Conservation (phyloP, 129 eudicot species). For the Mikania micrantha region DNA sequence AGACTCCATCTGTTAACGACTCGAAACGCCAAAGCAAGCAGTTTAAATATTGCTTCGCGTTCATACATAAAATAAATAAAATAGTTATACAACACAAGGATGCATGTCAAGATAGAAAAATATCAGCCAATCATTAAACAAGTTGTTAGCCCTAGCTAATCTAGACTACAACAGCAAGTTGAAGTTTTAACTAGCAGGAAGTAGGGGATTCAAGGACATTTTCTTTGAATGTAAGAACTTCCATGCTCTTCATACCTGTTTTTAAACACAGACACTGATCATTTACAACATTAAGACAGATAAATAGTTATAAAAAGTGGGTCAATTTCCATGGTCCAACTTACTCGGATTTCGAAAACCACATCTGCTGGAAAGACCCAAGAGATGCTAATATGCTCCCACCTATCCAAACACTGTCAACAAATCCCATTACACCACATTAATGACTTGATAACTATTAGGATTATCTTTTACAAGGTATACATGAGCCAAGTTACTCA, state of each 20-base stretch:
- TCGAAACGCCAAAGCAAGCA: not conserved
- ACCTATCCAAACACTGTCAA: constrained; percentile 89
- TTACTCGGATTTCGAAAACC: constrained; percentile 99
- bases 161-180: constrained; percentile 17
- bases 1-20: too few species aligned
- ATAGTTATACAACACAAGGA: constrained; percentile 13
- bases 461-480: not conserved
- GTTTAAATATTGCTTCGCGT: not conserved
- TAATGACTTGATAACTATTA: not conserved
- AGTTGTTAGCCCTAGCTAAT: constrained; percentile 12
- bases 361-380: constrained; percentile 98
- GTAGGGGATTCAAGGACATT: constrained; percentile 55
- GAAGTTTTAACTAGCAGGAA: not conserved
- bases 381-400: constrained; percentile 98
- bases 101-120: not conserved
- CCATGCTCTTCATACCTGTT: constrained; percentile 96
- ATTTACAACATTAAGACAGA: not conserved
- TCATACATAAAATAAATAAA: constrained; percentile 3
- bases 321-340: constrained; percentile 12
- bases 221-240: constrained; percentile 81
- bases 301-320: not conserved
- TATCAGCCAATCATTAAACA: not conserved
- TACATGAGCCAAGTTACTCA: not conserved
- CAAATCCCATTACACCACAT: not conserved
- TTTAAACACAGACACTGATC: not conserved